Evolutionary conservation across 1,139 yeast genomes (phyloP), one percentile per base, ranked within the genome.

Genomic region (Saccharomyces hybrid): DNA sequence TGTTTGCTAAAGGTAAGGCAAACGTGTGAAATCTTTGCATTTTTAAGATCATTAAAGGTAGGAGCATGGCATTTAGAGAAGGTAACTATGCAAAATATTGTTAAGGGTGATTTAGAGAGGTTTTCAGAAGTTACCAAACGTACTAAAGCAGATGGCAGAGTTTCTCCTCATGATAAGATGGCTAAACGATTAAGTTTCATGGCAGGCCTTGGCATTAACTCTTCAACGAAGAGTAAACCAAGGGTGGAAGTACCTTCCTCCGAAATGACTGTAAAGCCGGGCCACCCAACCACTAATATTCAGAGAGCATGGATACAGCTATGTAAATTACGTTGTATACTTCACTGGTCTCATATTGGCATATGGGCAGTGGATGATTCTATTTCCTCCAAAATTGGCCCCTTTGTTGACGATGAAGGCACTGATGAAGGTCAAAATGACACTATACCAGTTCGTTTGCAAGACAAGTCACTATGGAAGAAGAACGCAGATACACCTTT

Each of bases 311-410:
- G 88, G 87, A 73, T 77, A 26, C 87, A 82, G 62, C 69, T 83
- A 49, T 73, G 79, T 42, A 75, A 81, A 60, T 68, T 83, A 26
- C 75, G 86, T 56, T 78, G 79, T 31, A 79, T 81, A 59, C 76
- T 90, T 61, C 88, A 86, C 71, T 91, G 95, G 93, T 78, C 95
- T n/a, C 83, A 89, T 60, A 71, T 85, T 31, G 98, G 98, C 42
- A 67, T 75, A 4, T 73, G 75, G 77, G 72, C 72, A 19, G 54
- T 67, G 3, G 75, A 69, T 29, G 66, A 71, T 58, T 61, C 72
- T 2, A 57, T 67, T 19, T 63, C 65, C 12, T 62, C 71, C 4
- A 68, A 64, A 52, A 65, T 73, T 34, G 70, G 69, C 1, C 75
- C 75, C 5, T 28, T 61, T 14, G 62, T 61, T 12, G 42, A 56